Base-by-base conservation (phyloP, 2,329 filamentous ascomycete genomes). In the Fusarium sp. region DNA sequence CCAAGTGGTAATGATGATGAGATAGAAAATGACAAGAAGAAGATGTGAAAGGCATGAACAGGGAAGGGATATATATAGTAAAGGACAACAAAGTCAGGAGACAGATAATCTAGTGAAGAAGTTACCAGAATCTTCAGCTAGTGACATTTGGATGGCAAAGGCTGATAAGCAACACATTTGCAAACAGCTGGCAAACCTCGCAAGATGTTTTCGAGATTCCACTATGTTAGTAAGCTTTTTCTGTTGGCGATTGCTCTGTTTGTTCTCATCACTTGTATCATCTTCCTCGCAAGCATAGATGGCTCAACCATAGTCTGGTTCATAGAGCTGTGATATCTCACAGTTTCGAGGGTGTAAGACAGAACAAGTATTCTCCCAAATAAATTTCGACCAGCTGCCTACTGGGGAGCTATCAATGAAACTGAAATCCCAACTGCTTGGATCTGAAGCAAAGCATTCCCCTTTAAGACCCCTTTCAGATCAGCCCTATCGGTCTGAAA, bases 11-110 rank as follows among this genome's bases (percentile, higher is more conserved):
- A 31, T 25, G 12, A 5, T 25, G n/a, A 8, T 5, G 31, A 50
- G 12, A 35, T 22, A 14, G 8, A 14, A 22, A 49, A 11, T 11
- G 25, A 50, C 31, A 20, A 35, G 46, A 17, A 22, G n/a, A 50
- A 33, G 15, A 9, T 6, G 4, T 25, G 17, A 50, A 20, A 11
- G 18, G 6, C 1, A 25, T 20, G 47, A 18, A 35, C 17, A 6
- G 17, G 15, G 8, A 35, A 11, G 17, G 18, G 5, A 20, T 35
- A 25, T 20, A 20, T 50, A 25, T 20, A 35, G 15, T 50, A 15
- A 25, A 11, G 3, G 22, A 20, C 4, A 25, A 14, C 14, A 13
- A 20, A 9, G 33, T 7, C 2, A 10, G 4, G 2, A 29, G 7
- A 12, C 7, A 13, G 15, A 13, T 3, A 3, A 39, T 31, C 5